Evolutionary conservation across 495 filamentous ascomycete species (phyloP).

Genomic region (Chaetomidium leptoderma): DNA sequence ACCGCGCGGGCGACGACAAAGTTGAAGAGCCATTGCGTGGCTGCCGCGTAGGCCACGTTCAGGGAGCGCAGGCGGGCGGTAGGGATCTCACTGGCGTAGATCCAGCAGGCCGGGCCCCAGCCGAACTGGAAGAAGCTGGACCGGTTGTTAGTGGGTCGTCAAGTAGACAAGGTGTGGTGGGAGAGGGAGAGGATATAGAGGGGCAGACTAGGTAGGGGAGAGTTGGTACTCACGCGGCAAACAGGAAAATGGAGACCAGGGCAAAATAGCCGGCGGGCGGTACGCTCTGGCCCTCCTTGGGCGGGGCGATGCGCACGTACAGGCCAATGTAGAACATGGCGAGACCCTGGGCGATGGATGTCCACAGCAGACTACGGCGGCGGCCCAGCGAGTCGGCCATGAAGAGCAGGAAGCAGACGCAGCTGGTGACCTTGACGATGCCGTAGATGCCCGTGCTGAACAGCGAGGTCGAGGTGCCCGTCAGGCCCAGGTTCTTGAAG

Average conservation of each 20-base stretch:
- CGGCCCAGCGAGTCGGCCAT: constrained; percentile 62
- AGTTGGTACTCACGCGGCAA: constrained; percentile 48
- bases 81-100: constrained; percentile 70
- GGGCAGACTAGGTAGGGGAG: neutral
- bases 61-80: constrained; percentile 65
- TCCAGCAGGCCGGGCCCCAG: constrained; percentile 78
- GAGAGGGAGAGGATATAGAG: neutral
- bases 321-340: constrained; percentile 77
- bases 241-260: constrained; percentile 67
- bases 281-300: constrained; percentile 42
- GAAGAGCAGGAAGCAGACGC: constrained; percentile 48
- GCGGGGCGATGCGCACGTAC: constrained; percentile 69
- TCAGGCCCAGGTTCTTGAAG: constrained; percentile 47
- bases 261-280: constrained; percentile 56
- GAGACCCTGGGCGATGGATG: constrained; percentile 63
- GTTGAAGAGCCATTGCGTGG: constrained; percentile 69
- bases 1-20: constrained; percentile 63
- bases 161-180: too few relatives aligned
- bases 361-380: constrained; percentile 66
- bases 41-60: constrained; percentile 64
- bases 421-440: constrained; percentile 44
- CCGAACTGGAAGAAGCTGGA: constrained; percentile 66
- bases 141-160: neutral
- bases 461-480: constrained; percentile 41
- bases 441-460: constrained; percentile 52